These are phyloP conservation scores for Ceratobasidium sp. DNA, from an alignment of 1,284 basidiomycete species.

Conservation along the genomic window DNA sequence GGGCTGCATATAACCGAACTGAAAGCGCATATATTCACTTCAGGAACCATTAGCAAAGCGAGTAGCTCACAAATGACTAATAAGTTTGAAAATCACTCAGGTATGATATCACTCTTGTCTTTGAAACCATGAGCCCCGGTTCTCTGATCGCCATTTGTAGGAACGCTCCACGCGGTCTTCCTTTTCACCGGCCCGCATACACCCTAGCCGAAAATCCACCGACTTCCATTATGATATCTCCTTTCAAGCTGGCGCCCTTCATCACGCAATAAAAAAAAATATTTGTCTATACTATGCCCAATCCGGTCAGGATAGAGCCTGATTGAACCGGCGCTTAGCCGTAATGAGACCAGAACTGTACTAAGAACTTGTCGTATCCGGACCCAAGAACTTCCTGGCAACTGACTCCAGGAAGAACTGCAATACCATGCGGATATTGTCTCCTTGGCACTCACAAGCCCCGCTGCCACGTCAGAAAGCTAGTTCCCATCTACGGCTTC, in stretches of 20 bases:
- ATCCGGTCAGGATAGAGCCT: too few species aligned
- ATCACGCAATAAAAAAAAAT: not conserved
- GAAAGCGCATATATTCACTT: too few species aligned
- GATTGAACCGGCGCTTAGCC: too few species aligned
- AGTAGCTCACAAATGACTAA: too few species aligned
- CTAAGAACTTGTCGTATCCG: not conserved
- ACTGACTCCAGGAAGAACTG: not conserved
- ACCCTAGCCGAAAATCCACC: not conserved
- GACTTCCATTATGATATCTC: not conserved
- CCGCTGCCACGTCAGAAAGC: slow-evolving; percentile 17
- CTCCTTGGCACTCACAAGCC: not conserved
- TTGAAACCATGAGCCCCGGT: too few species aligned
- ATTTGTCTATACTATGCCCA: not conserved
- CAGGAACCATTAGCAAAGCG: too few species aligned
- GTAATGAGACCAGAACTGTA: not conserved
- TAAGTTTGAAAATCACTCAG: too few species aligned
- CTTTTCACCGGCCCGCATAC: not conserved
- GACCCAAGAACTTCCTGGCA: slow-evolving; percentile 1
- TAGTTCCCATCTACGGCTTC: not conserved
- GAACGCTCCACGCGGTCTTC: not conserved
- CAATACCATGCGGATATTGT: not conserved
- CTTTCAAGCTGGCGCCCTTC: not conserved
- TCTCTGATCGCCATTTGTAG: too few species aligned
- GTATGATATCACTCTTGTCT: too few species aligned
- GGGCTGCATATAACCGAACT: too few species aligned